These are phyloP conservation scores for Cyanodermella asteris DNA, from an alignment of 2,329 filamentous ascomycete genomes.

Conservation along the genomic window DNA sequence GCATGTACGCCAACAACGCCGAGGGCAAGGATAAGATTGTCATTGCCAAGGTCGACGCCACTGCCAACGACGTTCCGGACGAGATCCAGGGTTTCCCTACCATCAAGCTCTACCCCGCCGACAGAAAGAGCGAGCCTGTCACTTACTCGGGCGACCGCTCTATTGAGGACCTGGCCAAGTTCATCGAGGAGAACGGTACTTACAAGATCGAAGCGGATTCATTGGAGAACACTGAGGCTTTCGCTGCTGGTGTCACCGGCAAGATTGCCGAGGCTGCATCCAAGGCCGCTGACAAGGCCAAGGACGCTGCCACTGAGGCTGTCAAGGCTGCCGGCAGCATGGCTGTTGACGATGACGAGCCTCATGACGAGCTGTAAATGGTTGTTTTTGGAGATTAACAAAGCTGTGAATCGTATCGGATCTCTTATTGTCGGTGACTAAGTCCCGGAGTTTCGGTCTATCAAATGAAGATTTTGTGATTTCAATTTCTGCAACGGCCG, in stretches of 20 bases:
- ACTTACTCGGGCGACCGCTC: conserved; percentile 78
- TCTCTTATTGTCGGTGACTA: too few relatives aligned
- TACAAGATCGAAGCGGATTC: conserved; percentile 64
- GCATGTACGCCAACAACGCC: conserved; percentile 28
- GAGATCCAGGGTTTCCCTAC: conserved; percentile 96
- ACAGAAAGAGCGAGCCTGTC: conserved; percentile 62
- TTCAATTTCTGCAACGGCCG: too few relatives aligned
- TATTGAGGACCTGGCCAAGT: conserved; percentile 73
- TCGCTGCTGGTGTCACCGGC: too few relatives aligned
- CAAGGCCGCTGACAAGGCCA: conserved; percentile 11
- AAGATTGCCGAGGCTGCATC: conserved; percentile 8
- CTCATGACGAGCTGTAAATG: too few relatives aligned
- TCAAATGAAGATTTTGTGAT: too few relatives aligned
- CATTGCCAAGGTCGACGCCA: conserved; percentile 85
- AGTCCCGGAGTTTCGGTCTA: too few relatives aligned
- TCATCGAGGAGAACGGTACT: conserved; percentile 89
- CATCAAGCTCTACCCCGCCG: conserved; percentile 93
- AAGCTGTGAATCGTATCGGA: too few relatives aligned
- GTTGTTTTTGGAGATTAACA: too few relatives aligned
- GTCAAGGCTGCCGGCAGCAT: conserved; percentile 19
- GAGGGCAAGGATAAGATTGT: conserved; percentile 36
- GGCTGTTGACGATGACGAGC: too few relatives aligned
- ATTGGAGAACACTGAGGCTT: too few relatives aligned
- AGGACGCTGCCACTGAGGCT: conserved; percentile 3
- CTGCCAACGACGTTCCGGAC: conserved; percentile 86